Base-by-base conservation (phyloP, 495 filamentous ascomycete species). In the Copromyces sp. region DNA sequence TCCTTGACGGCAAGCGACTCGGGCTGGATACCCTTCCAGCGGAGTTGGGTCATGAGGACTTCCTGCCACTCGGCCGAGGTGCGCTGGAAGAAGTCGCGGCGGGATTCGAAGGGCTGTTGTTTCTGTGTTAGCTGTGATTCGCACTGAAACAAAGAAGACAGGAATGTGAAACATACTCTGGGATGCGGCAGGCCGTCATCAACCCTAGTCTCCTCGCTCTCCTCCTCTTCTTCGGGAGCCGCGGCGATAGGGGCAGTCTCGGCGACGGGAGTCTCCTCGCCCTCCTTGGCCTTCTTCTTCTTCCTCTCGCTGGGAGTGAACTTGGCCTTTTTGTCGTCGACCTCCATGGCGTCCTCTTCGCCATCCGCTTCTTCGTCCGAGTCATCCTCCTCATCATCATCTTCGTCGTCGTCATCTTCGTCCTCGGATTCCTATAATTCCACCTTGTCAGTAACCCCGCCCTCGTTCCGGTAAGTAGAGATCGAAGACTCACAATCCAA, bases 11-110 rank as follows among this genome's bases (percentile, higher is more conserved):
- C 86, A 74, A 89, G 81, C n/a, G 84, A 83, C 81, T 92, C 92
- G 9, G 84, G 82, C 74, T 86, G 82, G 68, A 86, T 80, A 11
- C 85, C 86, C 77, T 87, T 89, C 82, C 86, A 86, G 75, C 86
- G 87, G 40, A 91, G 75, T 68, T 84, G 88, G 20, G 90, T 88
- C 80, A 98, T 88, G 71, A 97, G 83, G 35, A 92, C 79, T 71
- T 92, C 91, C 83, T 97, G 95, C 95, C 95, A 99, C 65, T 93
- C 89, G 70, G 89, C 89, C 8, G 92, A 94, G 1, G 95, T 97
- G 12, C 95, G 88, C 42, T 86, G 86, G 84, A 95, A 98, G 85
- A 98, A 99, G 65, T 97, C 95, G 38, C 95, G 90, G 69, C 97
- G 85, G 32, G 89, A 91, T 78, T 99, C 95, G 75, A 99, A 98